phyloP scores from a whole-genome alignment of 805 yeast genomes.

The Candida coleopterorum region DNA sequence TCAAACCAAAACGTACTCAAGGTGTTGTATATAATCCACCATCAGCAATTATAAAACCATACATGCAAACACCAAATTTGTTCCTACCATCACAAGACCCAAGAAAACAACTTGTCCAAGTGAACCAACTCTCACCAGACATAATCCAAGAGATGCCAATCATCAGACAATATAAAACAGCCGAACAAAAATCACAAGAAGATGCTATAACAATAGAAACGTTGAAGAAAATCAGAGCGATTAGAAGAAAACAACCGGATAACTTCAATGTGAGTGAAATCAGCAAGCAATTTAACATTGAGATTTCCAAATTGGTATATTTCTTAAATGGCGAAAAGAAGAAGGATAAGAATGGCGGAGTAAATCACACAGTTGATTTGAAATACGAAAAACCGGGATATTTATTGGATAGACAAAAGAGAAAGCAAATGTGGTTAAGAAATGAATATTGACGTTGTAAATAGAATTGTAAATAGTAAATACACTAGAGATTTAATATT shows the following conservation, averaged over 20 bases:
- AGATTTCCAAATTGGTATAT: slow-evolving; percentile 16
- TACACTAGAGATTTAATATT: no score
- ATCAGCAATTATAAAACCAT: slow-evolving; percentile 37
- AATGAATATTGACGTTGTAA: slow-evolving; percentile 36
- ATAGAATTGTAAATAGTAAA: no score
- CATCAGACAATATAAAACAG: slow-evolving; percentile 30
- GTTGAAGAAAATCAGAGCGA: slow-evolving; percentile 49
- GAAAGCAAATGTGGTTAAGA: slow-evolving; percentile 61
- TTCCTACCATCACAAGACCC: slow-evolving; percentile 63
- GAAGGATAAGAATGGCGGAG: neutral
- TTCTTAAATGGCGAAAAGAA: slow-evolving; percentile 8
- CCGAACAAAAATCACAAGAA: slow-evolving; percentile 28
- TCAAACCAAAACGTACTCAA: slow-evolving; percentile 48
- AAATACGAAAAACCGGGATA: slow-evolving; percentile 1
- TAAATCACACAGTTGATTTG: neutral
- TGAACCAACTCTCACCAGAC: slow-evolving; percentile 26
- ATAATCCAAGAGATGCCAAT: slow-evolving; percentile 38
- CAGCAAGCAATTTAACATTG: slow-evolving; percentile 56
- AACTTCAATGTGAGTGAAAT: slow-evolving; percentile 59
- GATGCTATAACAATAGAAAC: slow-evolving; percentile 57
- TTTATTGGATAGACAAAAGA: slow-evolving; percentile 45
- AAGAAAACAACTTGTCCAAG: slow-evolving; percentile 37
- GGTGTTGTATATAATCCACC: slow-evolving; percentile 67
- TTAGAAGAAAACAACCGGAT: slow-evolving; percentile 56
- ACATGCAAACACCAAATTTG: slow-evolving; percentile 60